phyloP scores from a whole-genome alignment of 139 green algal species.

The Tetraselmis chui region DNA sequence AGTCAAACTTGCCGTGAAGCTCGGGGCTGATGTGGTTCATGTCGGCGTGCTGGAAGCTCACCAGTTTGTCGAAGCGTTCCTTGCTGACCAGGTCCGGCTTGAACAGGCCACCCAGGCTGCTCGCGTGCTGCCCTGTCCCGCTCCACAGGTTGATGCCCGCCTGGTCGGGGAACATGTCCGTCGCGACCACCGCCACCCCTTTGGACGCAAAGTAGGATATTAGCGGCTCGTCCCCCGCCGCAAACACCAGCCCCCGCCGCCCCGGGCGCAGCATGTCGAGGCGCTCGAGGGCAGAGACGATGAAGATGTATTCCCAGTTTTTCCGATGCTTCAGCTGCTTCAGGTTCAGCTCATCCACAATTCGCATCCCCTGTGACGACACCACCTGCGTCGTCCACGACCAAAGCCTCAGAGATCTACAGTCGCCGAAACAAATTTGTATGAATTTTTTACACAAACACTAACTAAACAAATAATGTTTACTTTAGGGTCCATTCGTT shows the following conservation, averaged over 20 bases:
- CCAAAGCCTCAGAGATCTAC: too few relatives aligned
- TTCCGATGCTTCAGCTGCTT: background rate
- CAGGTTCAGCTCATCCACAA: background rate
- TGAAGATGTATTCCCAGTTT: background rate
- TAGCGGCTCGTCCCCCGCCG: background rate
- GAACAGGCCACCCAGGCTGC: background rate
- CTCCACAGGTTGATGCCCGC: background rate
- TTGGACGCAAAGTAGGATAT: background rate
- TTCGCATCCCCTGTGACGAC: background rate
- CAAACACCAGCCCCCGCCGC: background rate
- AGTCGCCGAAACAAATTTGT: background rate
- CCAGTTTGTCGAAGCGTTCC: background rate
- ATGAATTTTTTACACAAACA: background rate
- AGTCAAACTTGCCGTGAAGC: background rate
- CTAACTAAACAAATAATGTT: background rate
- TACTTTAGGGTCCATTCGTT: background rate
- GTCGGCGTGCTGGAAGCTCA: background rate
- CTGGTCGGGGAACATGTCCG: background rate
- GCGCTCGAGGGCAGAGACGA: background rate
- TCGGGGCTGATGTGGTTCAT: background rate
- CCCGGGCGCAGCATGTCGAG: background rate
- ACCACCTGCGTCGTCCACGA: too few relatives aligned
- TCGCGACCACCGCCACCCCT: background rate
- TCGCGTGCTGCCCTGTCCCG: background rate
- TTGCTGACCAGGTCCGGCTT: background rate